phyloP scores from a whole-genome alignment of 148 eudicot species.

The Simmondsia chinensis region DNA sequence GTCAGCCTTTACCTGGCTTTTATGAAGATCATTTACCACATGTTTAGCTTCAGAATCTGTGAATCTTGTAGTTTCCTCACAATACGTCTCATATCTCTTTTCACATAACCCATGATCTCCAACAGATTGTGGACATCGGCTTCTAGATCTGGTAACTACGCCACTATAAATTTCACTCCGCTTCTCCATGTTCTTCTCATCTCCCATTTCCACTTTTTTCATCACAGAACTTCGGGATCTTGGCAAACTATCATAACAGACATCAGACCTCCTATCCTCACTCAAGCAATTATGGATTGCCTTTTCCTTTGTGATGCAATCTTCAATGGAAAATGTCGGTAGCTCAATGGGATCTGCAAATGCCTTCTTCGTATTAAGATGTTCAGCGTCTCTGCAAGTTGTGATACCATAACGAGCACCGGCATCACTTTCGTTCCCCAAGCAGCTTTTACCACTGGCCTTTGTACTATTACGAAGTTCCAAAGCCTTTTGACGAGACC shows the following conservation, averaged over 20 bases:
- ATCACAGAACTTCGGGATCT: constrained; percentile 3
- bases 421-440: constrained; percentile 14
- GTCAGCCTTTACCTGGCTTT: constrained; percentile 12
- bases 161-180: constrained; percentile 8
- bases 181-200: constrained; percentile 5
- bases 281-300: constrained; percentile 1
- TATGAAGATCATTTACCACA: background rate
- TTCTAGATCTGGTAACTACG: constrained; percentile 1
- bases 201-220: constrained; percentile 5
- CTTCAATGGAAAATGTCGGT: constrained; percentile 7
- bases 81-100: constrained; percentile 1
- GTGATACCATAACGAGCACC: constrained; percentile 9
- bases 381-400: constrained; percentile 2
- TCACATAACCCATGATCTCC: constrained; percentile 4
- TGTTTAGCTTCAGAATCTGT: constrained; percentile 5
- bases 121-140: constrained; percentile 1
- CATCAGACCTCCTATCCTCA: constrained; percentile 9
- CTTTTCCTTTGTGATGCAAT: background rate
- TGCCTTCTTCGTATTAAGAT: constrained; percentile 5
- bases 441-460: constrained; percentile 27
- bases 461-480: constrained; percentile 68
- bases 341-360: constrained; percentile 1
- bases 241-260: background rate
- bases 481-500: constrained; percentile 81
- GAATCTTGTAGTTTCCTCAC: constrained; percentile 14